phyloP scores from a whole-genome alignment of 1,139 yeast species.

The Lodderomyces parapsilosis region DNA sequence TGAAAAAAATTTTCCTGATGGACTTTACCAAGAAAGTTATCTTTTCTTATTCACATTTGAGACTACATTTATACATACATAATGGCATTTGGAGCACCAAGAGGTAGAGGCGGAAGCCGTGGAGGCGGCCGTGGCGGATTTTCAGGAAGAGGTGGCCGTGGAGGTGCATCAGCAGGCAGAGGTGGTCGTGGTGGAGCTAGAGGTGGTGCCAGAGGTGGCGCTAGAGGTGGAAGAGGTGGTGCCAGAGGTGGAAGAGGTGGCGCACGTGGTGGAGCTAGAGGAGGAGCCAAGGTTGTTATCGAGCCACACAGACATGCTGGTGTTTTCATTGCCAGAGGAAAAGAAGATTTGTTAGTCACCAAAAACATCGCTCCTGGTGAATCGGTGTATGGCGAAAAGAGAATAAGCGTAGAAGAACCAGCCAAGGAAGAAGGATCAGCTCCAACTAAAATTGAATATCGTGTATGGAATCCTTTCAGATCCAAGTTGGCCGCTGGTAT shows the following conservation, averaged over 20 bases:
- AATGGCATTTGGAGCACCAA: constrained; percentile 24
- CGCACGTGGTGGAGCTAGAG: constrained; percentile 73
- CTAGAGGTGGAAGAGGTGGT: constrained; percentile 51
- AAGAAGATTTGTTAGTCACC: constrained; percentile 96
- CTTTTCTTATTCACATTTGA: background rate
- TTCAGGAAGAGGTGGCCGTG: constrained; percentile 53
- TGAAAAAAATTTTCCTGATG: background rate
- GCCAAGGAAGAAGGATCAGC: constrained; percentile 82
- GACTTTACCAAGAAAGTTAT: background rate
- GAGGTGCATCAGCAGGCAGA: constrained; percentile 31
- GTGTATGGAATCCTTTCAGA: constrained; percentile 99
- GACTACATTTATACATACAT: constrained; percentile 5
- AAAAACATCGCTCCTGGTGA: constrained; percentile 98
- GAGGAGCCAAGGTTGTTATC: constrained; percentile 93
- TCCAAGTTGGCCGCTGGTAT: constrained; percentile 99
- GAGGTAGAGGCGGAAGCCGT: constrained; percentile 25
- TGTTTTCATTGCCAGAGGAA: constrained; percentile 98
- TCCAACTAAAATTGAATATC: constrained; percentile 94
- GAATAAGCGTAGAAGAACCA: constrained; percentile 91
- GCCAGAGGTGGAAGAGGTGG: constrained; percentile 72
- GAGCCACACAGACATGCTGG: constrained; percentile 99
- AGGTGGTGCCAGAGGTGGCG: constrained; percentile 38
- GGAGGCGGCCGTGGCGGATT: constrained; percentile 33
- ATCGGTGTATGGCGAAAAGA: constrained; percentile 96
- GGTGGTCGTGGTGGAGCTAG: constrained; percentile 42